These are phyloP conservation scores for Rhodotorula sp. DNA, from an alignment of 1,284 basidiomycete species.

Conservation along the genomic window DNA sequence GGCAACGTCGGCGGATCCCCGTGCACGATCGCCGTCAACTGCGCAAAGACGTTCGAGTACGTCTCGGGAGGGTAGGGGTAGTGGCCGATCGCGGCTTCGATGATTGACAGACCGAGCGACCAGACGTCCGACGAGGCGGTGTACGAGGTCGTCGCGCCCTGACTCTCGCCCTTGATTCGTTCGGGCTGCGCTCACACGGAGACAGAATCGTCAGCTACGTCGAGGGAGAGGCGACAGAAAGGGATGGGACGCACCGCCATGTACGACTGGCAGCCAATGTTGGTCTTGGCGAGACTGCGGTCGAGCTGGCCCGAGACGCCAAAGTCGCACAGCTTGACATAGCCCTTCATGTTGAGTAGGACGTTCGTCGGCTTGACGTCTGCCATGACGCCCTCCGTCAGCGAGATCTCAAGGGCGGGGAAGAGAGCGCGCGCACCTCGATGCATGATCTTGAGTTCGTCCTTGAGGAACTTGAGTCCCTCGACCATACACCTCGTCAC, in stretches of 20 bases:
- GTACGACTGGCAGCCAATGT: slow-evolving; percentile 97
- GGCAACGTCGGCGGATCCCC: slow-evolving; percentile 84
- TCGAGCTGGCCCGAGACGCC: slow-evolving; percentile 97
- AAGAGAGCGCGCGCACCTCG: slow-evolving; percentile 60
- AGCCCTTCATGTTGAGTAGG: slow-evolving; percentile 81
- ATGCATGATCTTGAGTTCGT: slow-evolving; percentile 94
- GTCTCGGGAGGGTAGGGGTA: slow-evolving; percentile 99
- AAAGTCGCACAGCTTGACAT: slow-evolving; percentile 96
- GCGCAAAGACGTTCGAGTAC: slow-evolving; percentile 93
- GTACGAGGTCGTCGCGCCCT: slow-evolving; percentile 81
- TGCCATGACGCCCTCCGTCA: slow-evolving; percentile 42
- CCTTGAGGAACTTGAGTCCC: slow-evolving; percentile 95
- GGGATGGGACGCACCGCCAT: slow-evolving; percentile 77
- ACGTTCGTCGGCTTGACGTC: slow-evolving; percentile 98
- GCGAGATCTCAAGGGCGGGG: too few relatives aligned
- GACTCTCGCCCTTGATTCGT: slow-evolving; percentile 90
- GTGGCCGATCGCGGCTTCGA: slow-evolving; percentile 85
- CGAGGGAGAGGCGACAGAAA: neutral
- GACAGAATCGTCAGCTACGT: neutral
- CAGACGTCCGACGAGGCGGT: slow-evolving; percentile 97
- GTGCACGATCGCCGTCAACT: slow-evolving; percentile 92
- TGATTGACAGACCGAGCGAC: slow-evolving; percentile 94
- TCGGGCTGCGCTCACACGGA: slow-evolving; percentile 66
- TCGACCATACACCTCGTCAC: slow-evolving; percentile 80
- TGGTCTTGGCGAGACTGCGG: slow-evolving; percentile 93